A percentile compares a stretch with the other conserved stretches of the same genome.
Conservation (phyloP, 2,329 filamentous ascomycete genomes). For the Chaetomiaceae sp. region DNA sequence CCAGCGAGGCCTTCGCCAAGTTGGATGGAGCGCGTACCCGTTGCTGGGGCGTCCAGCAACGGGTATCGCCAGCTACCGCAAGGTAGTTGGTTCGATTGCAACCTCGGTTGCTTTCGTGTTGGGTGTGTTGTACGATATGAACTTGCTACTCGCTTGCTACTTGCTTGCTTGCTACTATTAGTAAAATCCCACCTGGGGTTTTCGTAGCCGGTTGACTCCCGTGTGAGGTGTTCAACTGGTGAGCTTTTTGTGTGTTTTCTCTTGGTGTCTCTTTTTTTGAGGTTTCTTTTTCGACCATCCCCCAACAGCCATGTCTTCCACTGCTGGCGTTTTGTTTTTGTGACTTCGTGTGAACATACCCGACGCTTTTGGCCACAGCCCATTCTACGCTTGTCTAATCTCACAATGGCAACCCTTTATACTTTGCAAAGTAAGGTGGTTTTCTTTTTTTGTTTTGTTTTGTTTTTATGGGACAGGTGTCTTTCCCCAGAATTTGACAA, state of each 20-base stretch:
- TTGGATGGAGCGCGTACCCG: background rate
- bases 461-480: too few relatives aligned
- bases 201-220: background rate
- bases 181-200: constrained; percentile 2
- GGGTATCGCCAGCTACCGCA: background rate
- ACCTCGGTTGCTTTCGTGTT: background rate
- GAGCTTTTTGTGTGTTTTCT: background rate
- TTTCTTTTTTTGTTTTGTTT: too few relatives aligned
- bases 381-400: too few relatives aligned
- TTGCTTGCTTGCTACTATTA: background rate
- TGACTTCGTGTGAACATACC: too few relatives aligned
- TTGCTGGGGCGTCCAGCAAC: background rate
- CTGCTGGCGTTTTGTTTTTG: too few relatives aligned
- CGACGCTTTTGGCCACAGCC: too few relatives aligned
- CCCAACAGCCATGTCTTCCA: too few relatives aligned
- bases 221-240: background rate
- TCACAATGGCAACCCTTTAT: too few relatives aligned
- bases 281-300: too few relatives aligned
- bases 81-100: background rate
- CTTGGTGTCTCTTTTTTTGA: too few relatives aligned
- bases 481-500: too few relatives aligned
- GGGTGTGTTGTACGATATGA: background rate
- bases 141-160: background rate
- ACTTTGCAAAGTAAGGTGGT: too few relatives aligned
- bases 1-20: background rate